Evolutionary conservation across 768 basidiomycete species (phyloP).

Genomic region (Trametes coccinea): DNA sequence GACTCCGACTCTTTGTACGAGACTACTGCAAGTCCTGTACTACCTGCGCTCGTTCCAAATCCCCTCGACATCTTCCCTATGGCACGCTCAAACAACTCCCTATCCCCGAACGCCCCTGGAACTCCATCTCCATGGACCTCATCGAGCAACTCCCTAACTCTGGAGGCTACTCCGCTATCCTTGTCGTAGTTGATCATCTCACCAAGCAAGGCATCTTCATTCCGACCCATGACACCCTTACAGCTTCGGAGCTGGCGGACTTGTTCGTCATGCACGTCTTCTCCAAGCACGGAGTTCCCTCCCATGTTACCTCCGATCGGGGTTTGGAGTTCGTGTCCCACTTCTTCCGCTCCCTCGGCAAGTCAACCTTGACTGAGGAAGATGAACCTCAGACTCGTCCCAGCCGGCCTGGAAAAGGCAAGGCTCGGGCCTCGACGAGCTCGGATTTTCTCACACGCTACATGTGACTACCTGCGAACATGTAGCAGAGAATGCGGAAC

Average conservation of each 20-base stretch:
- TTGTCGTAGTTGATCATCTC: no score
- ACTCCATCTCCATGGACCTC: neutral
- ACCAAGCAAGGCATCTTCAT: conserved; percentile 24
- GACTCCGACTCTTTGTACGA: neutral
- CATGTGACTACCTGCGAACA: neutral
- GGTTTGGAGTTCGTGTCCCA: conserved; percentile 14
- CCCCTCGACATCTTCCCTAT: neutral
- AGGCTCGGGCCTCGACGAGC: neutral
- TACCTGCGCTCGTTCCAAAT: neutral
- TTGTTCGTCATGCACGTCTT: conserved; percentile 23
- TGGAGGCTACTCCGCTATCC: no score
- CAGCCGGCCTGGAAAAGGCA: neutral
- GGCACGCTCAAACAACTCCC: neutral
- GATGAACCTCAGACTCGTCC: neutral
- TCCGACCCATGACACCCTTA: conserved; percentile 23
- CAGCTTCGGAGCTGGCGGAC: conserved; percentile 22
- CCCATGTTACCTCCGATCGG: conserved; percentile 16
- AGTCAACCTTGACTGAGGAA: neutral
- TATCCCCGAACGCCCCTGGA: neutral
- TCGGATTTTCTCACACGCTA: neutral
- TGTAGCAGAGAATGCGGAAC: neutral
- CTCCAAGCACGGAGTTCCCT: conserved; percentile 5
- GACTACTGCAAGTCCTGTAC: neutral
- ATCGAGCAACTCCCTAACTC: no score
- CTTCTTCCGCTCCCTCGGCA: conserved; percentile 17